These are phyloP conservation scores for Calonectria pseudoturangicola DNA, from an alignment of 2,329 filamentous ascomycete genomes.

Conservation along the genomic window DNA sequence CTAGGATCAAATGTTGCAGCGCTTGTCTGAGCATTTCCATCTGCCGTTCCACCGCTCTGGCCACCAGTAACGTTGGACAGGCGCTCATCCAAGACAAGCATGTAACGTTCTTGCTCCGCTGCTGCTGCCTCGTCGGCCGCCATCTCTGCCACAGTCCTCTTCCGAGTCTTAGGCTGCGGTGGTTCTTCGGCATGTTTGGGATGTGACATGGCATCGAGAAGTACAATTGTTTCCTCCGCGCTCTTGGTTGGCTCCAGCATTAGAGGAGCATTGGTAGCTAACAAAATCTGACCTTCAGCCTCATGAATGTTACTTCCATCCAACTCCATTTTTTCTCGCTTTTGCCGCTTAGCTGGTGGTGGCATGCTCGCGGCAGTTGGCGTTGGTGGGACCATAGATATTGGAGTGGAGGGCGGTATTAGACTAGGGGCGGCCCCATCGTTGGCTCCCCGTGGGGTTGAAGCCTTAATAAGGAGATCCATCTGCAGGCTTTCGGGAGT, in stretches of 20 bases:
- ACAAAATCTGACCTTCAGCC: slow-evolving; percentile 84
- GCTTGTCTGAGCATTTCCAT: slow-evolving; percentile 83
- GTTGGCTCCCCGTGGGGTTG: slow-evolving; percentile 74
- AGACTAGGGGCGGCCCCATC: slow-evolving; percentile 64
- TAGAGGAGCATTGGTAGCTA: slow-evolving; percentile 84
- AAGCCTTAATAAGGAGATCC: slow-evolving; percentile 85
- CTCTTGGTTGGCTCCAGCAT: slow-evolving; percentile 85
- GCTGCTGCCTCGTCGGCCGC: slow-evolving; percentile 95
- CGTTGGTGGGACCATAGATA: slow-evolving; percentile 75
- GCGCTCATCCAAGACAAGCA: slow-evolving; percentile 93
- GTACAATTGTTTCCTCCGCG: slow-evolving; percentile 79
- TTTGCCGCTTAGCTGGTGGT: slow-evolving; percentile 79
- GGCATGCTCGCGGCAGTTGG: slow-evolving; percentile 76
- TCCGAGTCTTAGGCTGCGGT: slow-evolving; percentile 90
- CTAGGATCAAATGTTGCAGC: slow-evolving; percentile 86
- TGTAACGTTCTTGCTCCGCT: slow-evolving; percentile 91
- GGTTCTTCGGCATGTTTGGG: slow-evolving; percentile 85
- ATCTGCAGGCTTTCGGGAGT: slow-evolving; percentile 84
- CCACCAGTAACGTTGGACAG: slow-evolving; percentile 76
- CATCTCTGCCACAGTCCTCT: slow-evolving; percentile 95
- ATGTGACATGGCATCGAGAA: slow-evolving; percentile 83
- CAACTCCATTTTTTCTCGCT: slow-evolving; percentile 83
- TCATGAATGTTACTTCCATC: slow-evolving; percentile 83
- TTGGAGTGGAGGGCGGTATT: slow-evolving; percentile 81
- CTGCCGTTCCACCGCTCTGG: slow-evolving; percentile 75